Evolutionary conservation across 257 asterid species (phyloP), one percentile per base, ranked within the genome.

Genomic region (Paulownia fortunei): DNA sequence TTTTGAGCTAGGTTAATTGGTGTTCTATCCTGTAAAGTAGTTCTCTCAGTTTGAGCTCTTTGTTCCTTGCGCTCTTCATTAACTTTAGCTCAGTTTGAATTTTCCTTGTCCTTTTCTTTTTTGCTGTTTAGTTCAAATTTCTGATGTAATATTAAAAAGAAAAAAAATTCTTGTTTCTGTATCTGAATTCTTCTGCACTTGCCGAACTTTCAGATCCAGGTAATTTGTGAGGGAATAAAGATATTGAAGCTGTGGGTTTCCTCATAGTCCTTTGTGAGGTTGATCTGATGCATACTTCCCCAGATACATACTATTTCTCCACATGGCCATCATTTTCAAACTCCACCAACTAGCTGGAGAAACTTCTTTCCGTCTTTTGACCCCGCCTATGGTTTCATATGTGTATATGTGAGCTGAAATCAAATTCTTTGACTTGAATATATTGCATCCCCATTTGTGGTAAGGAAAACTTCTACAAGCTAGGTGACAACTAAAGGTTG

Each of bases 181-280:
- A 71, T 62, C 70, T 81, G 44, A 51, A 61, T 55, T 65, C 51
- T 27, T 59, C 66, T 52, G 26, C 69, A 32, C 68, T 36, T 75
- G 21, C 54, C 60, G 68, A 68, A 58, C 80, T 81, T 74, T 80
- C 89, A 85, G 95, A 86, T 89, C 89, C 84, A 64, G 79, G 72
- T 82, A 71, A 73, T 44, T 70, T 83, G 70, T 74, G 73, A 71
- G 73, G 75, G 82, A 52, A 60, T 80, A 77, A 74, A 80, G 82
- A 77, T 46, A 37, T 62, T 75, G 79, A 65, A 71, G 82, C 78
- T 70, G 24, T 21, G 78, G 51, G 78, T 77, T 73, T 67, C 70
- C 54, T 65, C 27, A 63, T 79, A 3, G 19, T 52, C 11, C 60
- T 77, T 69, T 63, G 78, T 69, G 80, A 64, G 79, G 76, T 64